These are phyloP conservation scores for Pueraria montana DNA, from an alignment of 306 rosid species.

Conservation along the genomic window DNA sequence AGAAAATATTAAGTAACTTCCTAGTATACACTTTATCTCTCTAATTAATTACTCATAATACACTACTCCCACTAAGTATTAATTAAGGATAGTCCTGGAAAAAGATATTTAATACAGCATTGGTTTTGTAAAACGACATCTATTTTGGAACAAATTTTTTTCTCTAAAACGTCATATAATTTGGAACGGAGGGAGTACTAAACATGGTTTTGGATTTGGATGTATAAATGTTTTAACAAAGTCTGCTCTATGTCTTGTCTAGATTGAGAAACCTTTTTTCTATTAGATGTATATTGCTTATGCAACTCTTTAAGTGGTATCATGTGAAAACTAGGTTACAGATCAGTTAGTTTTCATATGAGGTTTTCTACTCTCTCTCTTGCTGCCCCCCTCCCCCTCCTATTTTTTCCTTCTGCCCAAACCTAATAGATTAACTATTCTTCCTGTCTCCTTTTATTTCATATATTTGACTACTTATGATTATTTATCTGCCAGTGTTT, in stretches of 20 bases:
- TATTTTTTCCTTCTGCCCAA: background rate
- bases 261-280: background rate
- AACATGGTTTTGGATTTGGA: background rate
- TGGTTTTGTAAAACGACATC: no score
- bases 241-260: background rate
- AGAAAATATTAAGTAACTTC: no score
- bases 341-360: slow-evolving; percentile 4
- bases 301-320: background rate
- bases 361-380: background rate
- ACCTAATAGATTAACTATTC: background rate
- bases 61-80: no score
- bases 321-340: background rate
- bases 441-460: background rate
- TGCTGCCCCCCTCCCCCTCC: background rate
- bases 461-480: background rate
- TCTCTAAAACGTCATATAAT: no score
- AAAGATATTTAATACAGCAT: no score
- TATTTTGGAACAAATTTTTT: no score
- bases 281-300: background rate
- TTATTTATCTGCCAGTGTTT: background rate
- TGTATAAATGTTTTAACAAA: background rate
- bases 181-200: no score
- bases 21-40: no score
- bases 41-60: no score
- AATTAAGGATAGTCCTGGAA: no score